Evolutionary conservation across 257 asterid genomes (phyloP).

Genomic region (Cordia subcordata): DNA sequence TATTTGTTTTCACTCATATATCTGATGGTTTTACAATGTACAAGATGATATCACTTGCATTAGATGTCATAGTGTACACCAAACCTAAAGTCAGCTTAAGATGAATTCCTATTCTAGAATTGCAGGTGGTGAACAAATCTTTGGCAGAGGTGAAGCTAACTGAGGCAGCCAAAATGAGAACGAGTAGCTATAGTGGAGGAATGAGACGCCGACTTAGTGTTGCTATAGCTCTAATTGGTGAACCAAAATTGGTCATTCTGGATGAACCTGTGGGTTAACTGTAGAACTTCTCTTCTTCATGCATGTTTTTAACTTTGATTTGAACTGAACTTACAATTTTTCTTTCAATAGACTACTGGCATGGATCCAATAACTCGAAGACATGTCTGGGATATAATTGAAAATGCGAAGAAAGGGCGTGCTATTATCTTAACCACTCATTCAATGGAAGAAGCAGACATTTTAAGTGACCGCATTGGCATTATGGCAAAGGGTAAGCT

Average conservation of each 20-base stretch:
- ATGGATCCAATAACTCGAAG: conserved; percentile 92
- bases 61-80: too few relatives aligned
- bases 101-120: not conserved
- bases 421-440: conserved; percentile 88
- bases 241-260: conserved; percentile 75
- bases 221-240: conserved; percentile 88
- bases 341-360: conserved; percentile 64
- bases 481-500: conserved; percentile 97
- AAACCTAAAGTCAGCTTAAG: not conserved
- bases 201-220: conserved; percentile 95
- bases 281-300: not conserved
- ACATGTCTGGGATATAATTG: conserved; percentile 94
- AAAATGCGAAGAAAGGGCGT: conserved; percentile 82
- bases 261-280: conserved; percentile 76
- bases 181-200: conserved; percentile 91
- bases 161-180: conserved; percentile 69
- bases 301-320: conserved; percentile 8
- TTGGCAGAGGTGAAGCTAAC: conserved; percentile 75
- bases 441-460: conserved; percentile 97
- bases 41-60: too few relatives aligned
- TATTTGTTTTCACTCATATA: not conserved
- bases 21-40: too few relatives aligned
- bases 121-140: conserved; percentile 58
- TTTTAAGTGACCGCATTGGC: conserved; percentile 84
- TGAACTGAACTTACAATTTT: conserved; percentile 4